Base-by-base conservation (phyloP, 106 monocot genomes). In the Dendrobium chrysotoxum region DNA sequence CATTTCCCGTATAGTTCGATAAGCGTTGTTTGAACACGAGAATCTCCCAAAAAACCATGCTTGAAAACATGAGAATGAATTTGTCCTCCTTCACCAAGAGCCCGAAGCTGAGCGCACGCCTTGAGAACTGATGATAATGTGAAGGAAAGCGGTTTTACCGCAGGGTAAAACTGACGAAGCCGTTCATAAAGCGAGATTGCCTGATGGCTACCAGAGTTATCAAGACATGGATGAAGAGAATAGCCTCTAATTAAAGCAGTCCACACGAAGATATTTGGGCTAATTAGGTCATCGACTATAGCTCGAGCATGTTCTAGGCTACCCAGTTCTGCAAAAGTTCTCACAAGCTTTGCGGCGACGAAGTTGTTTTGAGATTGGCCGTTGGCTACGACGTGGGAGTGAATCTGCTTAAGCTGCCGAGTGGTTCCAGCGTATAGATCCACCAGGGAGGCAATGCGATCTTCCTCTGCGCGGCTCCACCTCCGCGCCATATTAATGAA, bases 191-290 rank as follows among this genome's bases (percentile, higher is more conserved):
- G 42, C 0, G 47, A 21, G 16, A 82, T 1, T 5, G 82, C 75
- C 53, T 86, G 75, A 40, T 40, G 64, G 38, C 44, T 72, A 4
- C 28, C 4, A 21, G 35, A 81, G 78, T 74, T 79, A 39, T 46
- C 30, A 1, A 16, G 5, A 17, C 17, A 17, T 9, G 21, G 21
- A 4, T 30, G 57, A 28, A 53, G 44, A 26, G 82, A 64, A 47
- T 79, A 79, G 75, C 65, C 86, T 65, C 82, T 58, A 31, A 86
- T 86, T 4, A 86, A 39, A 13, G 86, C 82, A 9, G 78, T 86
- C 86, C 82, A 86, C 3, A 86, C 86, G 41, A 86, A 86, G 64
- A 12, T 79, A 45, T 79, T 86, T 47, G 86, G 86, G 23, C 16
- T 35, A 15, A 10, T 13, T 28, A 86, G 40, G 25, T 25, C 46